These are phyloP conservation scores for Penicillium glabrum DNA, from an alignment of 2,329 filamentous ascomycete genomes.

Conservation along the genomic window DNA sequence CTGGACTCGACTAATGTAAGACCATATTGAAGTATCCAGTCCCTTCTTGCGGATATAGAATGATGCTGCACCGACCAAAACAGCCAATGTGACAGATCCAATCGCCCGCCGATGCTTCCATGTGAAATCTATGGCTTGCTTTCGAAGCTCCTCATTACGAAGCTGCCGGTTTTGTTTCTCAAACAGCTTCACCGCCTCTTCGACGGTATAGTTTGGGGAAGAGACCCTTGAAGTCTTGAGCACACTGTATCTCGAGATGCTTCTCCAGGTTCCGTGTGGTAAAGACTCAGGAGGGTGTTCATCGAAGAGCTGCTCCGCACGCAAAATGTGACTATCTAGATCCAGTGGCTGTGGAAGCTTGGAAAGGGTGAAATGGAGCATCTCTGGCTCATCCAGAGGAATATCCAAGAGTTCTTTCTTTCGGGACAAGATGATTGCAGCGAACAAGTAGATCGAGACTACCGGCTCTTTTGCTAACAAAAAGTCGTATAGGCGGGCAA, in stretches of 20 bases:
- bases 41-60: constrained; percentile 61
- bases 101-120: constrained; percentile 68
- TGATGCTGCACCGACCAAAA: constrained; percentile 67
- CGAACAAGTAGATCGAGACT: constrained; percentile 88
- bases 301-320: constrained; percentile 64
- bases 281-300: constrained; percentile 71
- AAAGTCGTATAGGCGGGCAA: constrained; percentile 88
- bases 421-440: constrained; percentile 78
- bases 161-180: constrained; percentile 70
- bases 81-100: constrained; percentile 60
- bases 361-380: constrained; percentile 83
- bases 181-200: constrained; percentile 69
- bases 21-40: constrained; percentile 35
- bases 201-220: constrained; percentile 57
- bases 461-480: constrained; percentile 84
- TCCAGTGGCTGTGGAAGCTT: constrained; percentile 81
- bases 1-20: constrained; percentile 31
- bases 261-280: constrained; percentile 63
- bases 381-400: constrained; percentile 80
- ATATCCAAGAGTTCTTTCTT: constrained; percentile 82
- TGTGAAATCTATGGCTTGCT: constrained; percentile 52
- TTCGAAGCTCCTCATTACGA: constrained; percentile 60
- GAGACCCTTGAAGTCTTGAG: constrained; percentile 74
- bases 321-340: constrained; percentile 72
- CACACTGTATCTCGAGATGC: constrained; percentile 73